Evolutionary conservation across 768 basidiomycete genomes (phyloP).

Genomic region (Podaxis pistillaris): DNA sequence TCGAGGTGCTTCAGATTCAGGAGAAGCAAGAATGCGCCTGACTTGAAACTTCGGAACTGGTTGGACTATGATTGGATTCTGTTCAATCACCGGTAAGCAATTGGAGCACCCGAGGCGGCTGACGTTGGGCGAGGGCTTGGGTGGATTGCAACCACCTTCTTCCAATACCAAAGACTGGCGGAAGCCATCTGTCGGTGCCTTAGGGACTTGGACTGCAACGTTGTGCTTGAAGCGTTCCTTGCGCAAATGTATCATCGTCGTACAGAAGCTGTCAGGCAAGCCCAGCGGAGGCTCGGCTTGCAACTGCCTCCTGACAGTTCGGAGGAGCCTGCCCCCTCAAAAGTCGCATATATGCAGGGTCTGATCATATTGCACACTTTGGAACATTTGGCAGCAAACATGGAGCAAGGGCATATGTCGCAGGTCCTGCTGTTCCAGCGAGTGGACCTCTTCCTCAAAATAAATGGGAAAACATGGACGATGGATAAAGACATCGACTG

Average conservation of each 20-base stretch:
- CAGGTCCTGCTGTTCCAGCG: neutral
- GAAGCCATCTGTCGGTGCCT: neutral
- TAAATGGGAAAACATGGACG: neutral
- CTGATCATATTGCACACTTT: neutral
- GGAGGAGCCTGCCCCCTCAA: neutral
- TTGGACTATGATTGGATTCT: neutral
- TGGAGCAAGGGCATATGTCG: constrained; percentile 1
- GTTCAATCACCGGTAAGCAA: neutral
- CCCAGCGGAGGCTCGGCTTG: neutral
- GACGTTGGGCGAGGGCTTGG: neutral
- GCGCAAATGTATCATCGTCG: neutral
- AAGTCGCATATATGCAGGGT: neutral
- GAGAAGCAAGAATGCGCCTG: no score
- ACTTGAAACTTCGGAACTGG: neutral
- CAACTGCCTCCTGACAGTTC: no score
- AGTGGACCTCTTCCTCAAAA: neutral
- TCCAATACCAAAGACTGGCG: neutral
- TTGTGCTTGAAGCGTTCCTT: neutral
- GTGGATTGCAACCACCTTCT: neutral
- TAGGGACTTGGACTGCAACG: neutral
- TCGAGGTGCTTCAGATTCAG: neutral
- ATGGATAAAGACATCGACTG: neutral
- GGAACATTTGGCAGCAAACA: neutral
- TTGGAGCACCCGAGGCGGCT: neutral
- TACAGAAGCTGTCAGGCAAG: neutral